Evolutionary conservation across 192 early-diverging fungal species (phyloP), one percentile per base, ranked within the genome.

Genomic region (Backusella mclennaniae): DNA sequence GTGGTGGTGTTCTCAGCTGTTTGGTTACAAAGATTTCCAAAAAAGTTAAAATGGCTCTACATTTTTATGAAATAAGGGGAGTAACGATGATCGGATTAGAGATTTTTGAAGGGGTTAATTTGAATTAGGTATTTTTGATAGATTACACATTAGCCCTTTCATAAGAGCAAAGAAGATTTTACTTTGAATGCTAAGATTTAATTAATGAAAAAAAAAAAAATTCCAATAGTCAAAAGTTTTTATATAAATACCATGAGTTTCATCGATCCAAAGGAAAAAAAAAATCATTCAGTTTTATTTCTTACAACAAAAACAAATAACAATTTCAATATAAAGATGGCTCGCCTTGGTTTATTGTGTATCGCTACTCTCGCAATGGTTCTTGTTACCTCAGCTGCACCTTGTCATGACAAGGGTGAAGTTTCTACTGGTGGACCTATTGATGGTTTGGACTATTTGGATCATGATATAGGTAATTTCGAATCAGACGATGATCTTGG

Each of bases 401-500:
- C 56, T 59, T 59, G 56, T 59, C 21, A 26, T 26, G 56, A 59
- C 23, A 59, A 59, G 9, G 56, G 56, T 12, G 21, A 59, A 11
- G 56, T 26, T 26, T 9, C 23, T 11, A 59, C 23, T 2, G 56
- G 56, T 59, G 56, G 4, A 26, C 56, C 56, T 11, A 6, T 3
- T 0, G 23, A 59, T 23, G 56, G 56, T 26, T 29, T 59, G 23
- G 56, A 59, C 2, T 26, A 59, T 59, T 26, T 59, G 56, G 56
- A 59, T 26, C 6, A 59, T 23, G 56, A 59, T 59, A 59, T 59
- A 59, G 56, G 56, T 59, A 59, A 59, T 59, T 59, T 59, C 21
- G 56, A 59, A 26, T 59, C 56, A 59, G 56, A 59, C 23, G 56
- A 59, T 59, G 56, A 59, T 59, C 56, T 59, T 59, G 56, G 56